Conservation (phyloP, 2,329 filamentous ascomycete species). For the Talaromyces sp. region DNA sequence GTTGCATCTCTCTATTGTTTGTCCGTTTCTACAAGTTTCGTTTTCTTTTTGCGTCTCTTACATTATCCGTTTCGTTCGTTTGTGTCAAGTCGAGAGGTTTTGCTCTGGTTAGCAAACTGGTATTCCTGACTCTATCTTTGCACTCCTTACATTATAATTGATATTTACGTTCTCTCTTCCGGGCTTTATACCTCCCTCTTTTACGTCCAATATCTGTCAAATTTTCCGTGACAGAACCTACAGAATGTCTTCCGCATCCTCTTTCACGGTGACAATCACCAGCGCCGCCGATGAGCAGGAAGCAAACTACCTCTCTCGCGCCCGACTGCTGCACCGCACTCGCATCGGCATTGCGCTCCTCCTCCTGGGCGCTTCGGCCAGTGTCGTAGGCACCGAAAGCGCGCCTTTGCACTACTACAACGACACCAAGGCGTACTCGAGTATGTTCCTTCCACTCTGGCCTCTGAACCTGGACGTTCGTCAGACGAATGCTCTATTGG, state of each 20-base stretch:
- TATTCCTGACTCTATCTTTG: slow-evolving; percentile 4
- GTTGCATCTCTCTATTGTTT: neutral
- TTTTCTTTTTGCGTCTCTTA: slow-evolving; percentile 9
- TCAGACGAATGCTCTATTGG: slow-evolving; percentile 39
- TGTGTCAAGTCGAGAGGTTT: neutral
- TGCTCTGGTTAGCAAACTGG: slow-evolving; percentile 21
- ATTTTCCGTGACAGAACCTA: neutral
- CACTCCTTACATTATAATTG: slow-evolving; percentile 5
- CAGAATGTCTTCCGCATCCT: slow-evolving; percentile 31
- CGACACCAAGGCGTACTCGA: slow-evolving; percentile 35
- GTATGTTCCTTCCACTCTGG: slow-evolving; percentile 41
- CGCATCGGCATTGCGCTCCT: slow-evolving; percentile 37
- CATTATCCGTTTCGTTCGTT: slow-evolving; percentile 12
- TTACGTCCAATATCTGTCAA: neutral
- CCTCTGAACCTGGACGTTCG: slow-evolving; percentile 43
- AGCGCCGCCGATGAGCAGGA: slow-evolving; percentile 39
- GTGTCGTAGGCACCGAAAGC: slow-evolving; percentile 38
- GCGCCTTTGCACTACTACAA: slow-evolving; percentile 43
- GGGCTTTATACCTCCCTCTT: no score
- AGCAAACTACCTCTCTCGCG: slow-evolving; percentile 36
- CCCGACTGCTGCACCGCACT: slow-evolving; percentile 33
- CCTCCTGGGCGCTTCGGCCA: slow-evolving; percentile 31
- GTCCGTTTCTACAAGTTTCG: neutral
- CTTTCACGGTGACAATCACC: slow-evolving; percentile 30
- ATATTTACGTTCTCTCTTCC: neutral